Evolutionary conservation across 345 rosid genomes (phyloP).

Genomic region (Ceriops tagal): DNA sequence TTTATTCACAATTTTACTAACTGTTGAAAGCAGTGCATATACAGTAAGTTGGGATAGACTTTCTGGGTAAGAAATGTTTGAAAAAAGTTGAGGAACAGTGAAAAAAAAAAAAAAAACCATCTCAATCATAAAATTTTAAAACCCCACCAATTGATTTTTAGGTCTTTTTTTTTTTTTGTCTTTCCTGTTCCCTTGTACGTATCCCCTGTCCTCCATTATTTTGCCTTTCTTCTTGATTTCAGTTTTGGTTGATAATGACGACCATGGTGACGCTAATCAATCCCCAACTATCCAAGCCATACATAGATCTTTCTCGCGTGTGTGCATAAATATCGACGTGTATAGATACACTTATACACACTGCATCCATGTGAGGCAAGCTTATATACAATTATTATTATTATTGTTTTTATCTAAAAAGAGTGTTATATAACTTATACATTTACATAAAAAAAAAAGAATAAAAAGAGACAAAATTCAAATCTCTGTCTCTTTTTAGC

Average conservation of each 20-base stretch:
- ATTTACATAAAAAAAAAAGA: too few relatives aligned
- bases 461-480: too few relatives aligned
- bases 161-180: not conserved
- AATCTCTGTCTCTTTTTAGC: too few relatives aligned
- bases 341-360: too few relatives aligned
- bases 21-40: not conserved
- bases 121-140: not conserved
- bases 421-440: too few relatives aligned
- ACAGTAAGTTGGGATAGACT: not conserved
- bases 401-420: too few relatives aligned
- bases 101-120: not conserved
- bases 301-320: not conserved
- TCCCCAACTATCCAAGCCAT: not conserved
- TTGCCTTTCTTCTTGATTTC: not conserved
- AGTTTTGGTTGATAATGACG: constrained; percentile 11
- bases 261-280: constrained; percentile 3
- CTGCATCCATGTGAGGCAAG: too few relatives aligned
- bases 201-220: not conserved
- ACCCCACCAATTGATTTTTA: not conserved
- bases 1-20: not conserved
- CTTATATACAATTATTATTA: too few relatives aligned
- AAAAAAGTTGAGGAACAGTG: not conserved
- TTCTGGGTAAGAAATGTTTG: constrained; percentile 4
- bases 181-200: not conserved
- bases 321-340: not conserved